These are phyloP conservation scores for Berberis vulgaris DNA, from an alignment of 164 flowering plant species.

Conservation along the genomic window DNA sequence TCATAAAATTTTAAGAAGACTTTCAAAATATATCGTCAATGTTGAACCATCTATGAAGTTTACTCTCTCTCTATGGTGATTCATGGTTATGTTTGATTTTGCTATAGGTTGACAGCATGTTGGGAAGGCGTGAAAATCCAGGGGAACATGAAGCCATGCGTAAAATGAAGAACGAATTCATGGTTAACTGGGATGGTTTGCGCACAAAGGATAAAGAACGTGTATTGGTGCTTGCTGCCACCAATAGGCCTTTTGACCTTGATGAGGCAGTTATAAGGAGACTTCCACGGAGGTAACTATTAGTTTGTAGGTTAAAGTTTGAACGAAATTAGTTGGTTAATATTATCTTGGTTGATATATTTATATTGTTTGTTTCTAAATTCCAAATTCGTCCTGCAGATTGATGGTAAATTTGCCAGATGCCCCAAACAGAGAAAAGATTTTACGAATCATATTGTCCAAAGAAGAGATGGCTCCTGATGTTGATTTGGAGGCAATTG, in stretches of 20 bases:
- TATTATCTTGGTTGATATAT: background rate
- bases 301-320: too few relatives aligned
- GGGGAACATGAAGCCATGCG: conserved; percentile 99
- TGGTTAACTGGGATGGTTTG: conserved; percentile 97
- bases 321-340: too few relatives aligned
- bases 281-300: conserved; percentile 70
- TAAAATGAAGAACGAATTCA: conserved; percentile 96
- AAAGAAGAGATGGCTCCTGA: conserved; percentile 76
- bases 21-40: too few relatives aligned
- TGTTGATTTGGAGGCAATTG: conserved; percentile 72
- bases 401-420: conserved; percentile 96
- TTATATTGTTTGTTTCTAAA: background rate
- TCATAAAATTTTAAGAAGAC: too few relatives aligned
- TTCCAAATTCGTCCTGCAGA: conserved; percentile 29
- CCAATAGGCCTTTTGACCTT: conserved; percentile 94
- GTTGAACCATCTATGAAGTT: too few relatives aligned
- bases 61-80: too few relatives aligned
- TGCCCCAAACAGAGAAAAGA: conserved; percentile 74
- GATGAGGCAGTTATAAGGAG: conserved; percentile 95
- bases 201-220: conserved; percentile 87
- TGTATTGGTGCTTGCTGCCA: conserved; percentile 90
- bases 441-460: conserved; percentile 68
- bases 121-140: conserved; percentile 86
- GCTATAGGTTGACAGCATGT: conserved; percentile 89
- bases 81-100: conserved; percentile 2